Evolutionary conservation across 2,329 filamentous ascomycete genomes (phyloP).

Genomic region (Ascochyta viciae-villosae): DNA sequence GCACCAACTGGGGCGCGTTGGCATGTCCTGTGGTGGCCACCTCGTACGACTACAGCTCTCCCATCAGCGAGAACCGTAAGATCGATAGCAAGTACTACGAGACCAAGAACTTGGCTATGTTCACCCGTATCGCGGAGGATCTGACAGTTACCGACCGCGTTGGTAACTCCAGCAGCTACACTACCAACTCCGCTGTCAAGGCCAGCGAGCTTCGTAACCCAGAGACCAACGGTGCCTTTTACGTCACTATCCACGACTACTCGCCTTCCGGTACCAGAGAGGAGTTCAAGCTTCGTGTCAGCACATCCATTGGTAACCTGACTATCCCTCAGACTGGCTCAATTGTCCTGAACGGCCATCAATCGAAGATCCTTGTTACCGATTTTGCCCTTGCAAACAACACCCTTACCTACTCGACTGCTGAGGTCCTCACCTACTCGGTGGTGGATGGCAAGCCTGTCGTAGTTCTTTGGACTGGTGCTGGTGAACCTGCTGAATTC

Average conservation of each 20-base stretch:
- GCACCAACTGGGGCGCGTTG: constrained; percentile 69
- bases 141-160: constrained; percentile 62
- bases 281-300: constrained; percentile 62
- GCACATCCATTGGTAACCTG: constrained; percentile 62
- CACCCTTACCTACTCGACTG: constrained; percentile 62
- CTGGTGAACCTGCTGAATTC: constrained; percentile 52
- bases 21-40: constrained; percentile 65
- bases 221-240: constrained; percentile 64
- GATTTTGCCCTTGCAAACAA: constrained; percentile 64
- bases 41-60: constrained; percentile 70
- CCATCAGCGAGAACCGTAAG: constrained; percentile 65
- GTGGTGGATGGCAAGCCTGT: constrained; percentile 46
- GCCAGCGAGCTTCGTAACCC: constrained; percentile 66
- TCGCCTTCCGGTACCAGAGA: constrained; percentile 61
- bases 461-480: constrained; percentile 50
- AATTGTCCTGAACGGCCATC: constrained; percentile 65
- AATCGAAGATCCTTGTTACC: constrained; percentile 67
- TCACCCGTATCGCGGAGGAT: constrained; percentile 65
- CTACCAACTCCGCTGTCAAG: constrained; percentile 60
- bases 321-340: constrained; percentile 60
- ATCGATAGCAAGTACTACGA: constrained; percentile 69
- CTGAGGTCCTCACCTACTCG: constrained; percentile 58
- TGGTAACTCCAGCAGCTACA: constrained; percentile 58
- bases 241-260: constrained; percentile 63
- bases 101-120: constrained; percentile 67